Base-by-base conservation (phyloP, 805 yeast species). In the Isabelozyma heimii region DNA sequence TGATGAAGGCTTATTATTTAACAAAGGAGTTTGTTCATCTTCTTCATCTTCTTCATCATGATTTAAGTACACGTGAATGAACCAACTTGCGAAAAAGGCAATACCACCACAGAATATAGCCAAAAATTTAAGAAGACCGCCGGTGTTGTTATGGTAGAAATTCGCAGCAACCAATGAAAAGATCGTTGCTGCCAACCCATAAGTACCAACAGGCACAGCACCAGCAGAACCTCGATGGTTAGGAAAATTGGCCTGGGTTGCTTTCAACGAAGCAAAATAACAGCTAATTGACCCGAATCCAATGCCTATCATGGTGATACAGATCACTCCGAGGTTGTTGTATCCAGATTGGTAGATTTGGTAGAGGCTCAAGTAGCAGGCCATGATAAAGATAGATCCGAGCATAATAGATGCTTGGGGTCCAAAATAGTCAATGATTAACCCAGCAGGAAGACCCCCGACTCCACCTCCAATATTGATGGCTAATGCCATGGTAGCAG, bases 401-500 rank as follows among this genome's bases (percentile, higher is more conserved):
- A 81, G 40, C 0, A 79, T 58, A 15, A 81, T 73, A 1, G 89
- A 78, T 3, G 61, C 40, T 42, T 69, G 76, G 0, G 89, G 84
- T 0, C 89, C 89, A 41, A 67, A 70, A 37, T 61, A 67, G 60
- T 87, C 94, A 15, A 86, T 85, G 24, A 85, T 58, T 20, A 84
- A 59, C 0, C 95, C 95, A 0, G 87, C 91, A 0, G 85, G 79
- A 26, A 86, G 70, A 0, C 92, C 92, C 24, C 90, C 85, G 8
- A 84, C 56, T 0, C 89, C 81, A 1, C 85, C 72, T 4, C 95
- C 95, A 7, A 85, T 60, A 40, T 79, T 82, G 20, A 84, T 69
- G 0, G 85, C 78, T 37, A 87, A 67, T 0, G 92, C 82, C 4
- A 87, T 71, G 12, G 80, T 75, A 2, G 91, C 87, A 7, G 90